Conservation (phyloP, 75 land plant genomes). For the Sequoia sempervirens region DNA sequence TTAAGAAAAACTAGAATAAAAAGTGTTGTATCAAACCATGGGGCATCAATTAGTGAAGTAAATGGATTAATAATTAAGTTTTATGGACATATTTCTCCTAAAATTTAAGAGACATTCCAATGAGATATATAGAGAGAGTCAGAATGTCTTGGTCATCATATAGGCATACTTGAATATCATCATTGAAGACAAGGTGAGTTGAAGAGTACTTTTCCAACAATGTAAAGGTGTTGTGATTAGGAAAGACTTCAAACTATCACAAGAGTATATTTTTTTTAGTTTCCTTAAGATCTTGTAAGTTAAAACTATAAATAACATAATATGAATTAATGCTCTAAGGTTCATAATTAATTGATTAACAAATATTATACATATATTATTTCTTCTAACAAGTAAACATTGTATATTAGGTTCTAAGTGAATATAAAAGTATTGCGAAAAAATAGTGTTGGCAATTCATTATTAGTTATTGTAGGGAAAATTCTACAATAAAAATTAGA, state of each 20-base stretch:
- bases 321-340: neutral
- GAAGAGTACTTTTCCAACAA: slow-evolving; percentile 69
- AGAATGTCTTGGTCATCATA: no score
- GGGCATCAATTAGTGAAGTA: neutral
- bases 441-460: neutral
- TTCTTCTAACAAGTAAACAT: neutral
- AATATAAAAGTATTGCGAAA: neutral
- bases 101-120: no score
- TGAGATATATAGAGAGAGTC: no score
- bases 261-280: neutral
- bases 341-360: neutral
- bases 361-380: neutral
- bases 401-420: neutral
- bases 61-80: neutral
- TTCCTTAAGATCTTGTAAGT: neutral
- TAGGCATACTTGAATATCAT: slow-evolving; percentile 82
- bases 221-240: slow-evolving; percentile 92
- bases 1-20: neutral
- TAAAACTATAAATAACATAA: neutral
- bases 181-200: slow-evolving; percentile 92
- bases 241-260: slow-evolving; percentile 90
- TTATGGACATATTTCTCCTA: no score
- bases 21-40: neutral
- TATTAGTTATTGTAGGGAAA: neutral
- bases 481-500: neutral